A percentile compares a stretch with the other conserved stretches of the same genome.
Evolutionary conservation across 345 rosid species (phyloP).

Genomic region (Kandelia obovata): DNA sequence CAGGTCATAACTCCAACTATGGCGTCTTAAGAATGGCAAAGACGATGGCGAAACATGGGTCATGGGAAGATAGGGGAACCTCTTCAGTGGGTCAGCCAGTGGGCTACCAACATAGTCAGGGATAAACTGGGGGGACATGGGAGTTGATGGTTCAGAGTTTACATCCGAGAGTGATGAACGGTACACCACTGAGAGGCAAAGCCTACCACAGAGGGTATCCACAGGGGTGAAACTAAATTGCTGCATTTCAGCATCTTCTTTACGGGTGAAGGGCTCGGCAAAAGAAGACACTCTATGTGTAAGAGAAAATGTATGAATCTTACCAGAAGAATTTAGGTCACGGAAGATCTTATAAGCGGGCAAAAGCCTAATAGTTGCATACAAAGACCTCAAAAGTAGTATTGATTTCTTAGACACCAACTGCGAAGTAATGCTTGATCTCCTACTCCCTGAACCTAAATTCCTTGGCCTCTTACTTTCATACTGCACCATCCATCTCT

Average conservation of each 20-base stretch:
- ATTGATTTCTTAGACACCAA: slow-evolving; percentile 71
- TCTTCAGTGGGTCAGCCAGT: slow-evolving; percentile 77
- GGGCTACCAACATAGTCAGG: slow-evolving; percentile 97
- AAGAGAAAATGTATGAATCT: slow-evolving; percentile 52
- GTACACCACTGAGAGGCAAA: slow-evolving; percentile 75
- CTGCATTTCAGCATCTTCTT: slow-evolving; percentile 85
- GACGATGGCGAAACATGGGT: slow-evolving; percentile 75
- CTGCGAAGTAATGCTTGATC: slow-evolving; percentile 58
- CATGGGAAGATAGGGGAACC: slow-evolving; percentile 71
- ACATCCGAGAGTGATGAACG: slow-evolving; percentile 57
- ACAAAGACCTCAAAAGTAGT: slow-evolving; percentile 79
- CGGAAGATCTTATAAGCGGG: slow-evolving; percentile 87
- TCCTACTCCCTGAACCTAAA: slow-evolving; percentile 48
- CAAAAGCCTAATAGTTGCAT: slow-evolving; percentile 73
- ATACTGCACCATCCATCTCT: slow-evolving; percentile 91
- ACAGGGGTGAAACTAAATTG: slow-evolving; percentile 76
- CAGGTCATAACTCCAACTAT: slow-evolving; percentile 84
- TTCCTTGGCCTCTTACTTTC: slow-evolving; percentile 64
- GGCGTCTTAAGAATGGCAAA: slow-evolving; percentile 70
- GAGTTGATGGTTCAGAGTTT: slow-evolving; percentile 64
- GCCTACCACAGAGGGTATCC: slow-evolving; percentile 77
- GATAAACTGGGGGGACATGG: slow-evolving; percentile 77
- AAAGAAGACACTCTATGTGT: slow-evolving; percentile 76
- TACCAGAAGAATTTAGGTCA: slow-evolving; percentile 70
- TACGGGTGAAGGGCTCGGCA: slow-evolving; percentile 72